Base-by-base conservation (phyloP, 1,139 yeast species). In the Candida neerlandica region DNA sequence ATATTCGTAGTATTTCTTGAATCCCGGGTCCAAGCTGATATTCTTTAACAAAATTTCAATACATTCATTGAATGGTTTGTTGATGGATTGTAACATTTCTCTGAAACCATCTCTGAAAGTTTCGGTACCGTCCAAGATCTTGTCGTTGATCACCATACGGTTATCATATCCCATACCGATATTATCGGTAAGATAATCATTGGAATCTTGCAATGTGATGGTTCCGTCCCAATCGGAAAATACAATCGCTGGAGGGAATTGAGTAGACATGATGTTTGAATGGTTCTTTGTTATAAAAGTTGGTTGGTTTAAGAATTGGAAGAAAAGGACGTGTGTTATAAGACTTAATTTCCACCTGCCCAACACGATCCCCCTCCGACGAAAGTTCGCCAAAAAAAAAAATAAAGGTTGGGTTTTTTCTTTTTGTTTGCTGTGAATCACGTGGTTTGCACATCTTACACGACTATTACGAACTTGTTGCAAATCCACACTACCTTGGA, bases 221-320 rank as follows among this genome's bases (percentile, higher is more conserved):
- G 99, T 94, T 19, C 99, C 99, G 67, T 94, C 99, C 84, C 96
- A 94, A 69, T 94, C 99, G 47, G 97, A 89, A 73, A 94, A 94
- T 38, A 94, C 87, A 60, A 94, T 89, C 50, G 96, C 94, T 58
- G 71, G 71, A 32, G 70, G 68, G 23, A 46, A 38, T 7, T 52
- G 10, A 26, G 54, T 46, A 19, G 57, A 49, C 57, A 54, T 53
- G 18, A n/a, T 12, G 16, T 26, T 14, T 27, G 27, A 23, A 23
- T 5, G 9, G 19, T 40, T 37, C 7, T 19, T 5, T 16, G 15
- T 40, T 26, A 19, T 15, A 15, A 14, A 14, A 26, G 14, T 29
- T 41, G 34, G 12, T 16, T 23, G 9, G 21, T 16, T 4, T 38
- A 21, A 38, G 9, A 19, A 23, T 5, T 5, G 16, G 29, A 26